A percentile compares a stretch with the other conserved stretches of the same genome.
phyloP scores from a whole-genome alignment of 192 early-diverging fungal species.

The Obelidium mucronatum region DNA sequence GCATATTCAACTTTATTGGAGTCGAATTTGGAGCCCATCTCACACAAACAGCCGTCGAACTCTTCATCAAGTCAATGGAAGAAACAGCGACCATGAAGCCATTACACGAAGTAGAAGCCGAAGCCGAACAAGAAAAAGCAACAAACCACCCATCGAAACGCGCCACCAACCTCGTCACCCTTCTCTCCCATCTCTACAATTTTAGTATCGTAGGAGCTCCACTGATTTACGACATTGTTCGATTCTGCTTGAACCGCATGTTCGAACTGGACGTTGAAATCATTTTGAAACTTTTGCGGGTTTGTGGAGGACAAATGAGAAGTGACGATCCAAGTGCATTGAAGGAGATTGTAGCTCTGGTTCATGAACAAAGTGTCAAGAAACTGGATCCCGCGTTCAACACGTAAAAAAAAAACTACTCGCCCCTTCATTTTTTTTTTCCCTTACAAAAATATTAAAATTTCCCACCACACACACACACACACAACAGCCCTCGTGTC shows the following conservation, averaged over 20 bases:
- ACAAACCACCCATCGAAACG: slow-evolving; percentile 26
- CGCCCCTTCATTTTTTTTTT: slow-evolving; percentile 8
- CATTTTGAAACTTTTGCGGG: slow-evolving; percentile 79
- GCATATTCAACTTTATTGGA: slow-evolving; percentile 81
- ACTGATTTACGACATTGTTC: slow-evolving; percentile 88
- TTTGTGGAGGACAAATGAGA: slow-evolving; percentile 84
- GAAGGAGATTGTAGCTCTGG: slow-evolving; percentile 86
- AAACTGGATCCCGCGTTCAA: slow-evolving; percentile 29
- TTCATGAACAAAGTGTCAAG: slow-evolving; percentile 64
- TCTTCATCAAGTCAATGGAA: slow-evolving; percentile 35
- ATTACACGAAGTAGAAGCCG: background rate
- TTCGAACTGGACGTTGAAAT: slow-evolving; percentile 89
- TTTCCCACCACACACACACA: background rate
- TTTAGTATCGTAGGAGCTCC: slow-evolving; percentile 79
- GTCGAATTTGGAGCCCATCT: slow-evolving; percentile 79
- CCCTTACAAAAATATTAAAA: too few species aligned
- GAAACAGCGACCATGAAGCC: background rate
- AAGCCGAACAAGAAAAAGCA: slow-evolving; percentile 12
- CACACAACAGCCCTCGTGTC: slow-evolving; percentile 56
- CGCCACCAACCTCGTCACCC: slow-evolving; percentile 79
- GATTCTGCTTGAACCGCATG: slow-evolving; percentile 71
- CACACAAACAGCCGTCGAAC: slow-evolving; percentile 42
- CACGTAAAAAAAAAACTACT: slow-evolving; percentile 15
- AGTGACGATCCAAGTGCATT: slow-evolving; percentile 90
- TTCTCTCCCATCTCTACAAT: slow-evolving; percentile 88